Evolutionary conservation across 768 basidiomycete species (phyloP).

Genomic region (Hypholoma sublateritium): DNA sequence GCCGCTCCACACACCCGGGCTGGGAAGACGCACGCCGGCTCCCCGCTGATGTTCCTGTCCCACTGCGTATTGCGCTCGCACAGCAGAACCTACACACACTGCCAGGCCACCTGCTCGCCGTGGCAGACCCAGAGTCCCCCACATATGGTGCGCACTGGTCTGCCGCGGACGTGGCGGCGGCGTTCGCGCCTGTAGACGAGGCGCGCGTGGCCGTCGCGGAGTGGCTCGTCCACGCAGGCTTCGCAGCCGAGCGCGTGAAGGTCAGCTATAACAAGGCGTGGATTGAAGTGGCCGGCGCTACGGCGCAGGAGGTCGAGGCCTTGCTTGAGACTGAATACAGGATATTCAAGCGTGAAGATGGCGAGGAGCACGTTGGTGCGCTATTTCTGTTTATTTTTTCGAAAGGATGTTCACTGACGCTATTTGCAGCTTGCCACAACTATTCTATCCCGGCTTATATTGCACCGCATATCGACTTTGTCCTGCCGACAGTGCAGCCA

Average conservation of each 20-base stretch:
- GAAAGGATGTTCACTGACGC: neutral
- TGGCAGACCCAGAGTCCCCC: constrained; percentile 48
- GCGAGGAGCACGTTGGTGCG: constrained; percentile 40
- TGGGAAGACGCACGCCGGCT: constrained; percentile 20
- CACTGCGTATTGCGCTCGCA: constrained; percentile 47
- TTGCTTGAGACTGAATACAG: constrained; percentile 45
- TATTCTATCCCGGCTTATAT: constrained; percentile 38
- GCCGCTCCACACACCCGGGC: constrained; percentile 16
- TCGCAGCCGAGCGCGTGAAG: constrained; percentile 34
- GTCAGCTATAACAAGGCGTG: constrained; percentile 39
- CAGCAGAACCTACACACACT: constrained; percentile 45
- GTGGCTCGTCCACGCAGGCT: constrained; percentile 45
- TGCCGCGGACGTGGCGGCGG: constrained; percentile 37
- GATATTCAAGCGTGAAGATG: constrained; percentile 40
- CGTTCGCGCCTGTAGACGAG: constrained; percentile 45
- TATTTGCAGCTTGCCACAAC: constrained; percentile 30
- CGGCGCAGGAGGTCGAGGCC: constrained; percentile 39
- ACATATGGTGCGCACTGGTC: constrained; percentile 53
- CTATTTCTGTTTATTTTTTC: neutral
- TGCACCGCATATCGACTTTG: constrained; percentile 36
- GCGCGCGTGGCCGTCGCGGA: constrained; percentile 36
- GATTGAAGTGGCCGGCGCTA: constrained; percentile 40
- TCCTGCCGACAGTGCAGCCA: constrained; percentile 39
- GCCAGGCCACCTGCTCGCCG: constrained; percentile 41
- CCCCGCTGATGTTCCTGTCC: constrained; percentile 23